phyloP scores from a whole-genome alignment of 352 stramenopile species.

The Elongisporangium anandrum region DNA sequence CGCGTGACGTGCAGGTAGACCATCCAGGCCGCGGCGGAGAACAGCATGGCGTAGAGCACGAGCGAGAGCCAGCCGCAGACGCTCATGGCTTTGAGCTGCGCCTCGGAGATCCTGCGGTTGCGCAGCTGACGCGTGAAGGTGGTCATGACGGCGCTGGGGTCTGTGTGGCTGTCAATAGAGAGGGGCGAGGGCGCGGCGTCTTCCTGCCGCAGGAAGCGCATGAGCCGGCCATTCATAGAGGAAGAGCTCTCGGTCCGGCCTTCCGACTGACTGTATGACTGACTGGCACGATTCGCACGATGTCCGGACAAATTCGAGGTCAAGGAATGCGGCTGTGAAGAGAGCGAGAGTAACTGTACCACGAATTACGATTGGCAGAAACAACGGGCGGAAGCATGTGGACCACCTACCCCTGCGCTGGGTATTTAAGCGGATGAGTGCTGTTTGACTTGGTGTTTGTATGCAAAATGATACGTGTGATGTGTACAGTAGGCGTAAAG shows the following conservation, averaged over 20 bases:
- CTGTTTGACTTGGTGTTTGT: neutral
- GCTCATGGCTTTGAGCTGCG: conserved; percentile 40
- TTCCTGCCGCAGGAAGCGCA: neutral
- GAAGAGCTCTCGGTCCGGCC: neutral
- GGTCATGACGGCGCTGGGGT: conserved; percentile 1
- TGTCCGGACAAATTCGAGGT: neutral
- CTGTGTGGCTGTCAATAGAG: neutral
- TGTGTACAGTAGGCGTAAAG: neutral
- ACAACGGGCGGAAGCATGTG: neutral
- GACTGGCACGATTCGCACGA: neutral
- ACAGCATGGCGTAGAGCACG: conserved; percentile 56
- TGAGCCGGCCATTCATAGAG: neutral
- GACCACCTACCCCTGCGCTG: neutral
- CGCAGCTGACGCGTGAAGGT: neutral
- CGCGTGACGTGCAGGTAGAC: conserved; percentile 52
- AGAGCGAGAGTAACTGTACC: neutral
- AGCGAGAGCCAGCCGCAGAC: conserved; percentile 60
- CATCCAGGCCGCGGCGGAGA: conserved; percentile 59
- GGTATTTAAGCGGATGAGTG: neutral
- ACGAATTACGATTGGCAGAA: neutral
- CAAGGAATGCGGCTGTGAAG: neutral
- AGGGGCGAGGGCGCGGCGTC: neutral
- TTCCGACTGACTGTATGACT: neutral
- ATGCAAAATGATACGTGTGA: neutral
- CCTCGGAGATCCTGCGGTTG: conserved; percentile 5